Base-by-base conservation (phyloP, 2,329 filamentous ascomycete species). In the Apiospora rasikravindrae region DNA sequence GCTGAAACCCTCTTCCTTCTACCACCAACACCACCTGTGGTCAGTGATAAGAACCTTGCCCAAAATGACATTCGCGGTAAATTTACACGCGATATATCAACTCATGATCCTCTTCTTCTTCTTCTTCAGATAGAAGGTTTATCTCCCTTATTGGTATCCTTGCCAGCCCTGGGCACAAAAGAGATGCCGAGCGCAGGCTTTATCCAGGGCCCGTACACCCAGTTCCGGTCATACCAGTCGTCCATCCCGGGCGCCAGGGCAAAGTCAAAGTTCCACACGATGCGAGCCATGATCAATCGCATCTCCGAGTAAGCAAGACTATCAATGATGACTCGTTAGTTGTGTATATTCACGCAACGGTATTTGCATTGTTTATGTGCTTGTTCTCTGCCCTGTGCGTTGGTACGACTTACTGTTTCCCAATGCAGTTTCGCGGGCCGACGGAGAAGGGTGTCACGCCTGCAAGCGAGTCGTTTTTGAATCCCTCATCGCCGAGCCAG, bases 381-480 rank as follows among this genome's bases (percentile, higher is more conserved):
- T n/a, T n/a, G n/a, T n/a, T n/a, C n/a, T 37, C 8, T 37, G 8
- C 19, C 2, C 45, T 22, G 8, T 19, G 4, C n/a, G 5, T 10
- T 49, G 1, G 22, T 5, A 6, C 2, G 19, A 33, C 67, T 37
- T 16, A 69, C 67, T 84, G 84, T 71, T 77, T 77, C 14, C 83
- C 83, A 47, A 84, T 77, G 68, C 83, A 85, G 64, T 82, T 83
- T n/a, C 83, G 73, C 37, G 83, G 81, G 2, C 83, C 82, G 1
- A 78, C 70, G 64, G 77, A 77, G 72, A 85, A 83, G 22, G 83
- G 80, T 73, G 83, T 80, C 73, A 83, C 76, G 22, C 77, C 79
- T 1, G 80, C 79, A 24, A 79, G 76, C n/a, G 74, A 77, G 69
- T 85, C 84, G n/a, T 74, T 75, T 47, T 75, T 76, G 73, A 80